phyloP scores from a whole-genome alignment of 257 asterid genomes.

The Agastache rugosa region DNA sequence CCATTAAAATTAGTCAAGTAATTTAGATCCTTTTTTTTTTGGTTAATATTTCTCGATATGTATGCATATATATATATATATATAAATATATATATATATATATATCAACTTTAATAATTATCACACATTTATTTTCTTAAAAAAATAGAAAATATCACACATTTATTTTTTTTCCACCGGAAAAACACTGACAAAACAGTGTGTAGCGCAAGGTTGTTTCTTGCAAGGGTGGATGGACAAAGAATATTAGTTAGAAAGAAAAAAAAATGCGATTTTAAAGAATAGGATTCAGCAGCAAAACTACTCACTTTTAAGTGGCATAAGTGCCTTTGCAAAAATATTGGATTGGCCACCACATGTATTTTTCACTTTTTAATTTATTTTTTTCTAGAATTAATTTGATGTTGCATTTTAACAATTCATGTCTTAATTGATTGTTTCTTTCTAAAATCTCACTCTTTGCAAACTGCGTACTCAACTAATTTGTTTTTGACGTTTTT shows the following conservation, averaged over 20 bases:
- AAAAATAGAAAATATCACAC: too few relatives aligned
- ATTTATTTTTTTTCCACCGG: neutral
- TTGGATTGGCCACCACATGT: neutral
- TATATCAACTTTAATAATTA: too few relatives aligned
- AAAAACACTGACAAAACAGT: neutral
- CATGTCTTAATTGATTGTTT: neutral
- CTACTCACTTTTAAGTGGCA: slow-evolving; percentile 21
- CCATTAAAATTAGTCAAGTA: too few relatives aligned
- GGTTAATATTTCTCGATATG: too few relatives aligned
- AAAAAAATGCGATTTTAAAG: neutral
- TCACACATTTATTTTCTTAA: too few relatives aligned
- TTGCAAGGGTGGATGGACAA: neutral
- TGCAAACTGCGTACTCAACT: too few relatives aligned
- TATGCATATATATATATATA: too few relatives aligned
- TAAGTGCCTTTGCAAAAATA: neutral
- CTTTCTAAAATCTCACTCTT: neutral
- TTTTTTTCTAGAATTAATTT: neutral
- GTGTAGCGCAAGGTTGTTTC: neutral
- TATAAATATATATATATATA: too few relatives aligned
- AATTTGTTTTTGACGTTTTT: too few relatives aligned
- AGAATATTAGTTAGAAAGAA: neutral
- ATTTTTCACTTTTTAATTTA: neutral
- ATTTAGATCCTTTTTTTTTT: too few relatives aligned
- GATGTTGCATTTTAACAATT: neutral
- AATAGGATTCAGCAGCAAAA: slow-evolving; percentile 35